phyloP scores from a whole-genome alignment of 2,329 filamentous ascomycete genomes.

The Eutypella sp. region DNA sequence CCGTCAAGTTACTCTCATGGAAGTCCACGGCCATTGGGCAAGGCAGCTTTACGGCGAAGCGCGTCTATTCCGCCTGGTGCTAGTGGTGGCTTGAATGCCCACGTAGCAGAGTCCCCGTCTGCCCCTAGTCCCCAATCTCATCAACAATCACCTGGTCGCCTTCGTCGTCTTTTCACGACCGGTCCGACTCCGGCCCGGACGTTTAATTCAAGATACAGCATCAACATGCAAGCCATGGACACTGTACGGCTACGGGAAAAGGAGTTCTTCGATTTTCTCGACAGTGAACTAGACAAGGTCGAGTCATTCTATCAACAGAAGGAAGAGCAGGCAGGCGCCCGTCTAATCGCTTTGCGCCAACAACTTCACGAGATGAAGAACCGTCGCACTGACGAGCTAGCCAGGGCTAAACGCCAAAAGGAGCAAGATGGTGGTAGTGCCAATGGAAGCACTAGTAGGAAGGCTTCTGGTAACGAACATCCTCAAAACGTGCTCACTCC shows the following conservation, averaged over 20 bases:
- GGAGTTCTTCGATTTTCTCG: slow-evolving; percentile 85
- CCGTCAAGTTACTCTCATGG: slow-evolving; percentile 9
- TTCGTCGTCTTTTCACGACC: slow-evolving; percentile 37
- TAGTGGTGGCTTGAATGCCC: no score
- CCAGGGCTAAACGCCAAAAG: slow-evolving; percentile 34
- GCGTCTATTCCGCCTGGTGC: no score
- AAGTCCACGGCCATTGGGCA: slow-evolving; percentile 15
- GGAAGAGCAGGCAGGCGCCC: slow-evolving; percentile 75
- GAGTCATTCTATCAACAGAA: slow-evolving; percentile 85
- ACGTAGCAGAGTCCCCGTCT: no score
- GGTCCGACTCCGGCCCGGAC: slow-evolving; percentile 29
- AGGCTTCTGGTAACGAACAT: slow-evolving; percentile 17
- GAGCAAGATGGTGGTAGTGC: slow-evolving; percentile 25
- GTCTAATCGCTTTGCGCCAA: slow-evolving; percentile 66
- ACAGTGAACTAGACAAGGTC: slow-evolving; percentile 83
- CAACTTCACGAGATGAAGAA: slow-evolving; percentile 94
- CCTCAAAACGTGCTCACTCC: slow-evolving; percentile 44
- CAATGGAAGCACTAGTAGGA: slow-evolving; percentile 12
- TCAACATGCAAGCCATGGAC: slow-evolving; percentile 39
- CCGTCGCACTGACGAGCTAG: slow-evolving; percentile 68
- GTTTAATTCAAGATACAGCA: slow-evolving; percentile 34
- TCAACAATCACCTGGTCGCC: slow-evolving; percentile 20
- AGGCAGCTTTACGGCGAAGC: slow-evolving; percentile 30
- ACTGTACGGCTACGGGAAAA: slow-evolving; percentile 64
- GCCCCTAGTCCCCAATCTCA: slow-evolving; percentile 17